Conservation (phyloP, 2,329 filamentous ascomycete species). For the Xylariaceae sp. region DNA sequence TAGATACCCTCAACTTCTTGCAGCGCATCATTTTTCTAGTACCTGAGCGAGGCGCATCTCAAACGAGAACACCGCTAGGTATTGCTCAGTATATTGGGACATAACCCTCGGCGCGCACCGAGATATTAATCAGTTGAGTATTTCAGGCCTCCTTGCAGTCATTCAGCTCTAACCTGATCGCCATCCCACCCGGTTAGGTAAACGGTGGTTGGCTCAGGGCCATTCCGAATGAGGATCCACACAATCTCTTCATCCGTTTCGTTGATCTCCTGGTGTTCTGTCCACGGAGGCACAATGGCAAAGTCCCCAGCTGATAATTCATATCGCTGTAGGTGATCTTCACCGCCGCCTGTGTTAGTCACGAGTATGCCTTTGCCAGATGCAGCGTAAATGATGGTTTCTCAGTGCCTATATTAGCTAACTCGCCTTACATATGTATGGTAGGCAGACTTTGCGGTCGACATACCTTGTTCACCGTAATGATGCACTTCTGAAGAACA, state of each 20-base stretch:
- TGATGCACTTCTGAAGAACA: constrained; percentile 62
- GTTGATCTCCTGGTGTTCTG: constrained; percentile 67
- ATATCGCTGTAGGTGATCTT: constrained; percentile 48
- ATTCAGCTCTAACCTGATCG: constrained; percentile 36
- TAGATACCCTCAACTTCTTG: no score
- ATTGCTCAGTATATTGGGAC: no score
- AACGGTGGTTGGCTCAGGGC: constrained; percentile 56
- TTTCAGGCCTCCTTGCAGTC: not conserved
- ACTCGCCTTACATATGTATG: no score
- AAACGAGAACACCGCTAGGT: no score
- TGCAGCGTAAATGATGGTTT: constrained; percentile 64
- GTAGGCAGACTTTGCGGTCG: no score
- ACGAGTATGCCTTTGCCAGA: constrained; percentile 59
- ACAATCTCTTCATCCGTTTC: constrained; percentile 55
- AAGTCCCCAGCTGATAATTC: constrained; percentile 62
- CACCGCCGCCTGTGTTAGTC: constrained; percentile 53
- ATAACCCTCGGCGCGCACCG: no score
- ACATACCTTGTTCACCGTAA: constrained; percentile 62
- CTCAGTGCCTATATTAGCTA: constrained; percentile 35
- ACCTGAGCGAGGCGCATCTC: no score
- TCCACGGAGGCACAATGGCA: constrained; percentile 64
- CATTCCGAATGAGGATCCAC: constrained; percentile 63
- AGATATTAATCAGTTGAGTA: no score
- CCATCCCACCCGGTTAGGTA: constrained; percentile 61
- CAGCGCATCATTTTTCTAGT: no score